Evolutionary conservation across 208 protist genomes (phyloP).

Genomic region (Trypanosoma caninum): DNA sequence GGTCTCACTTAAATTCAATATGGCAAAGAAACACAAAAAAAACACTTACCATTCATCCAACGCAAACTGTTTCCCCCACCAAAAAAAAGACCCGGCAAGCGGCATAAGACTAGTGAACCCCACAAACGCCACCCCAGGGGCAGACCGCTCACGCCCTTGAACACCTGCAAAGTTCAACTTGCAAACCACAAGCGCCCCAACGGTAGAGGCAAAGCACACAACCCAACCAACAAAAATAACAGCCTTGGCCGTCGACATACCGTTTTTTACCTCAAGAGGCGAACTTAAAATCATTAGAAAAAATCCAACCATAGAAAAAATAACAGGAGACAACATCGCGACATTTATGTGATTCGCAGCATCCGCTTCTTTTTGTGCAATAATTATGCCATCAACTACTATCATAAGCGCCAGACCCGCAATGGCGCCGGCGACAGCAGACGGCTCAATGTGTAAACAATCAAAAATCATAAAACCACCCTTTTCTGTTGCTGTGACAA

Average conservation of each 20-base stretch:
- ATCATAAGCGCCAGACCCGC: conserved; percentile 53
- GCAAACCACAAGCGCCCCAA: conserved; percentile 45
- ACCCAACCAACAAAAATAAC: conserved; percentile 75
- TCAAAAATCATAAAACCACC: conserved; percentile 2
- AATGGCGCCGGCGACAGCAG: conserved; percentile 45
- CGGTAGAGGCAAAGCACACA: conserved; percentile 54
- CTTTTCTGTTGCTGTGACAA: neutral
- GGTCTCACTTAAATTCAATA: neutral
- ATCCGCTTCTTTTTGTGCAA: conserved; percentile 37
- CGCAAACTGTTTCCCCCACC: conserved; percentile 46
- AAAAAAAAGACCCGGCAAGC: conserved; percentile 52
- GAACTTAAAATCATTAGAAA: conserved; percentile 53
- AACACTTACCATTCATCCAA: neutral
- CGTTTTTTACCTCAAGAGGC: conserved; percentile 54
- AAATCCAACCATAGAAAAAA: conserved; percentile 71
- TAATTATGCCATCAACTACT: conserved; percentile 54
- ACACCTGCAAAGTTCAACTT: conserved; percentile 46
- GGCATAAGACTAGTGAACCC: conserved; percentile 60
- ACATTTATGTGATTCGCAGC: conserved; percentile 44
- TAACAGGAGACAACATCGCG: conserved; percentile 45
- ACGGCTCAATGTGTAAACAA: conserved; percentile 16
- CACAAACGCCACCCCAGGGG: conserved; percentile 56
- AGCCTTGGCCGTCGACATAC: conserved; percentile 44
- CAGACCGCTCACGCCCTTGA: conserved; percentile 34
- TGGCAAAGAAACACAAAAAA: neutral